These are phyloP conservation scores for Oemleria cerasiformis DNA, from an alignment of 306 rosid genomes.

Conservation along the genomic window DNA sequence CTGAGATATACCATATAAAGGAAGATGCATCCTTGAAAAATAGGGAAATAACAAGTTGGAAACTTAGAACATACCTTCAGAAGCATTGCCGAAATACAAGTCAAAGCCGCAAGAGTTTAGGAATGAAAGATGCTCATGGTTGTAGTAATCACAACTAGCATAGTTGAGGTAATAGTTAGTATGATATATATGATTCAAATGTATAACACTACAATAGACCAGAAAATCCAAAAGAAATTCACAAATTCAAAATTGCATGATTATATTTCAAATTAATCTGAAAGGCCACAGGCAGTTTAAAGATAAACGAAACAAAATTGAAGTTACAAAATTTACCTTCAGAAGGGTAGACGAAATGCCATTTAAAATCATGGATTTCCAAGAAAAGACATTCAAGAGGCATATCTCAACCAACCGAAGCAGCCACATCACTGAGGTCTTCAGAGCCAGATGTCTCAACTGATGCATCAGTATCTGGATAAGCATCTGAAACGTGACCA, in stretches of 20 bases:
- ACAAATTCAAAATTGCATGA: not conserved
- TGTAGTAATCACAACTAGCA: not conserved
- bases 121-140: not conserved
- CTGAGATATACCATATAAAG: not conserved
- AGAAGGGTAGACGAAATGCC: not conserved
- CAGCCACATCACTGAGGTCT: conserved; percentile 44
- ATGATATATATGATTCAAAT: not conserved
- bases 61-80: not conserved
- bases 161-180: not conserved
- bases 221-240: not conserved
- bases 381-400: not conserved
- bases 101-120: not conserved
- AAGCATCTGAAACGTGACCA: conserved; percentile 19
- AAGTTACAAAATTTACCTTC: not conserved
- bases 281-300: not conserved
- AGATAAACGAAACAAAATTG: not conserved
- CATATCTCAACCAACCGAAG: conserved; percentile 40
- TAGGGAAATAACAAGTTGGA: not conserved
- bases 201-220: not conserved
- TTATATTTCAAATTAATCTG: not conserved
- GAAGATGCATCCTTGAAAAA: not conserved
- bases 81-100: not conserved
- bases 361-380: not conserved
- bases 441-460: conserved; percentile 45
- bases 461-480: conserved; percentile 19